Evolutionary conservation across 2,329 filamentous ascomycete species (phyloP).

Genomic region (Cadophora sp.): DNA sequence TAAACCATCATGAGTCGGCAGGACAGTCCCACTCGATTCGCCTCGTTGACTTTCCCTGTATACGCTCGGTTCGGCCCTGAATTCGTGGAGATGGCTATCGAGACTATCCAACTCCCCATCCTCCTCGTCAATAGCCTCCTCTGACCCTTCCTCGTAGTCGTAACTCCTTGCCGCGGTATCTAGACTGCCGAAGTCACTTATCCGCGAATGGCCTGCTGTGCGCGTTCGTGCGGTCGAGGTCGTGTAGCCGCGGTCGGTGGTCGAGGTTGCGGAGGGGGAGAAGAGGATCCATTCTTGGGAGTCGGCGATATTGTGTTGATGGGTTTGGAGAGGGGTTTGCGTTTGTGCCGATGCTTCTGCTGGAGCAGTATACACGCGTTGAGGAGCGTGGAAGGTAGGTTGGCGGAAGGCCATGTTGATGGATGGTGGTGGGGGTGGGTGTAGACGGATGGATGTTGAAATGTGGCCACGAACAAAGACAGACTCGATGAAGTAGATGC

Average conservation of each 20-base stretch:
- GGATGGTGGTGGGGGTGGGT: not conserved
- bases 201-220: constrained; percentile 72
- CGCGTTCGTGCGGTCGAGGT: constrained; percentile 68
- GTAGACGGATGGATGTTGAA: not conserved
- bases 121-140: constrained; percentile 64
- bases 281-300: constrained; percentile 97
- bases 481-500: not conserved
- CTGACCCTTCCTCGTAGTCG: constrained; percentile 63
- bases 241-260: constrained; percentile 72
- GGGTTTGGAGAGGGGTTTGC: constrained; percentile 41
- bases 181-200: constrained; percentile 83
- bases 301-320: constrained; percentile 60
- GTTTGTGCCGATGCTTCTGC: constrained; percentile 46
- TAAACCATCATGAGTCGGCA: constrained; percentile 92
- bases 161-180: constrained; percentile 71
- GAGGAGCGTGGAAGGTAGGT: constrained; percentile 59
- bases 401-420: constrained; percentile 65
- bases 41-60: constrained; percentile 39
- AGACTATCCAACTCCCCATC: constrained; percentile 89
- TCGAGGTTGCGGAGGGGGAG: constrained; percentile 73
- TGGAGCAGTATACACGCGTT: constrained; percentile 53
- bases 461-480: not conserved
- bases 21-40: constrained; percentile 59
- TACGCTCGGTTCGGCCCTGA: constrained; percentile 64
- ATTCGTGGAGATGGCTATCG: constrained; percentile 89